A percentile compares a stretch with the other conserved stretches of the same genome.
These are phyloP conservation scores for Puccinia horiana DNA, from an alignment of 1,284 basidiomycete species.

Conservation along the genomic window DNA sequence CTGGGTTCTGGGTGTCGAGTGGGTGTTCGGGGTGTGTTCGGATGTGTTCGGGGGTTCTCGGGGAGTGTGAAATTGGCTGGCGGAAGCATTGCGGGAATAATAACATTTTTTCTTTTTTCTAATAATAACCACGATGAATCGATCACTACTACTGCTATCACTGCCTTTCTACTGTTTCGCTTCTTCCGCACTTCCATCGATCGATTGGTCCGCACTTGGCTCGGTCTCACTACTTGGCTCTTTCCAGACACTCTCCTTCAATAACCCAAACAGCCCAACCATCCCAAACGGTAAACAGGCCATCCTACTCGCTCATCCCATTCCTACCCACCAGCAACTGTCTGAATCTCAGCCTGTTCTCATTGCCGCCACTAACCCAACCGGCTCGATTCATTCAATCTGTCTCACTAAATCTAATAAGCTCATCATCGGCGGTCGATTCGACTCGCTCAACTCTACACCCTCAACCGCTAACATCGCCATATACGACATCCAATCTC, in stretches of 20 bases:
- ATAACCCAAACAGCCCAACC: constrained; percentile 62
- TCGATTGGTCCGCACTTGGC: constrained; percentile 89
- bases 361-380: constrained; percentile 55
- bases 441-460: constrained; percentile 55
- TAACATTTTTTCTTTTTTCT: too few species aligned
- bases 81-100: too few species aligned
- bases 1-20: too few species aligned
- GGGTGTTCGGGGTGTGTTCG: too few species aligned
- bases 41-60: too few species aligned
- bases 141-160: too few species aligned
- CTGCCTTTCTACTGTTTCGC: not conserved
- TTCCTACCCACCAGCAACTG: constrained; percentile 64
- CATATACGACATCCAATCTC: constrained; percentile 52
- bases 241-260: constrained; percentile 79
- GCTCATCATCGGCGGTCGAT: constrained; percentile 58
- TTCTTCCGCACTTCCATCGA: constrained; percentile 53
- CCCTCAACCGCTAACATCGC: constrained; percentile 54
- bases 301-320: constrained; percentile 69
- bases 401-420: constrained; percentile 52
- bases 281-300: constrained; percentile 70
- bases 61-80: too few species aligned
- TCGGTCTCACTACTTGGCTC: constrained; percentile 79
- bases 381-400: constrained; percentile 57
- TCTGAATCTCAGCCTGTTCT: constrained; percentile 53
- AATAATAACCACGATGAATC: not conserved